These are phyloP conservation scores for Pichia sp. DNA, from an alignment of 1,139 yeast species.

Conservation along the genomic window DNA sequence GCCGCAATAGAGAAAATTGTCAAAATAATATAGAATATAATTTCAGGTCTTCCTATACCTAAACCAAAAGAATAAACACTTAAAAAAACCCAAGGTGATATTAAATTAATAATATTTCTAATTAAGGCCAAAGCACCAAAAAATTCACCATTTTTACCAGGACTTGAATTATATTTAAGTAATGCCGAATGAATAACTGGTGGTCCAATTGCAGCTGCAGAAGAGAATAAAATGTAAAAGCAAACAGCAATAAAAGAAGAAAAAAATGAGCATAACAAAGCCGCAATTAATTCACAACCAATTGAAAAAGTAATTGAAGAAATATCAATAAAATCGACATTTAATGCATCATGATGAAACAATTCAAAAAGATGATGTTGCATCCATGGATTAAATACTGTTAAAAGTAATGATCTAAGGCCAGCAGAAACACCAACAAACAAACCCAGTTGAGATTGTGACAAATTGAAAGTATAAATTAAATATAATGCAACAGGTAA, in stretches of 20 bases:
- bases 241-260: constrained; percentile 23
- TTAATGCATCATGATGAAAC: constrained; percentile 23
- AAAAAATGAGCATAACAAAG: constrained; percentile 35
- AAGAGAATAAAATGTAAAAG: constrained; percentile 33
- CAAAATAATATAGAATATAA: constrained; percentile 13
- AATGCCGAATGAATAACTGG: constrained; percentile 48
- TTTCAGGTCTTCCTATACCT: constrained; percentile 9
- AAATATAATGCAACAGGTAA: constrained; percentile 52
- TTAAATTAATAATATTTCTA: constrained; percentile 36
- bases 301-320: constrained; percentile 37
- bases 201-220: constrained; percentile 42
- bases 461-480: constrained; percentile 55
- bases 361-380: constrained; percentile 35
- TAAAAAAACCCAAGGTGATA: constrained; percentile 38
- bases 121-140: constrained; percentile 48
- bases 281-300: constrained; percentile 39
- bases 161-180: constrained; percentile 43
- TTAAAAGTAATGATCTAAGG: constrained; percentile 38
- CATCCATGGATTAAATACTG: constrained; percentile 38
- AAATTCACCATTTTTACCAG: constrained; percentile 44
- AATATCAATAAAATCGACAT: constrained; percentile 53
- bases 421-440: constrained; percentile 51
- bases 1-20: constrained; percentile 3
- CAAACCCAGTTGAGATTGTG: constrained; percentile 52
- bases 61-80: constrained; percentile 31